Percentiles rank a stretch among this genome's conserved stretches.
These are phyloP conservation scores for Lasiosphaeria hispida DNA, from an alignment of 495 filamentous ascomycete genomes.

Conservation along the genomic window DNA sequence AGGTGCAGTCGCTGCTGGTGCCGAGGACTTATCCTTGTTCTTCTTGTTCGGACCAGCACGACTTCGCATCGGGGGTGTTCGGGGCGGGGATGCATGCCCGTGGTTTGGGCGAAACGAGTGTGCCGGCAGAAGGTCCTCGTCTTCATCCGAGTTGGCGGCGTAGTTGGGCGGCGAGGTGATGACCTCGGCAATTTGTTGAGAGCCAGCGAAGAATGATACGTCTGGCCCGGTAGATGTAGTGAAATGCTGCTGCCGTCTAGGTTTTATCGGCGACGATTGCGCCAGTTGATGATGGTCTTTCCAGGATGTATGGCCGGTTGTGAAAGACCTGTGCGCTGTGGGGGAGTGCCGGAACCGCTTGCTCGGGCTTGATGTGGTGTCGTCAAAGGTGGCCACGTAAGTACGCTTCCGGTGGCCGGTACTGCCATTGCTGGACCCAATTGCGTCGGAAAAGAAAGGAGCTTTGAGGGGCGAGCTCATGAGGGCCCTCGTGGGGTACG, in stretches of 20 bases:
- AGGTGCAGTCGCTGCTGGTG: slow-evolving; percentile 1
- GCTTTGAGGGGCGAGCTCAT: slow-evolving; percentile 65
- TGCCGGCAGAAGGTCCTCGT: slow-evolving; percentile 72
- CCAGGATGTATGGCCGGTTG: slow-evolving; percentile 62
- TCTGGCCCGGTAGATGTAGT: slow-evolving; percentile 58
- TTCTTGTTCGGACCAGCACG: slow-evolving; percentile 43
- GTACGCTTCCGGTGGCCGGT: slow-evolving; percentile 56
- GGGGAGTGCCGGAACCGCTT: slow-evolving; percentile 74
- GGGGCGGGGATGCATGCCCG: slow-evolving; percentile 71
- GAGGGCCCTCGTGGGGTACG: slow-evolving; percentile 49
- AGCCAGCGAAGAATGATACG: slow-evolving; percentile 66
- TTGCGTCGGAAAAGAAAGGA: slow-evolving; percentile 67
- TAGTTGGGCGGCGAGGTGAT: slow-evolving; percentile 59
- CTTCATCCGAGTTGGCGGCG: slow-evolving; percentile 67
- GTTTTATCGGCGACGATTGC: slow-evolving; percentile 78
- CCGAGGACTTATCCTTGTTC: slow-evolving; percentile 16
- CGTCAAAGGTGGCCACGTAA: slow-evolving; percentile 51
- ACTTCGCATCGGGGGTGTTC: slow-evolving; percentile 71
- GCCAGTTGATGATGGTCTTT: slow-evolving; percentile 69
- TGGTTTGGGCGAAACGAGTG: slow-evolving; percentile 62
- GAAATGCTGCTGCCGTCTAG: slow-evolving; percentile 61
- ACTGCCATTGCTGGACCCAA: slow-evolving; percentile 56
- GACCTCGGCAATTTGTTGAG: slow-evolving; percentile 58
- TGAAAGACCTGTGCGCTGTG: slow-evolving; percentile 54
- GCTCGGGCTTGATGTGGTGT: slow-evolving; percentile 46